Conservation (phyloP, 169 alveolate genomes). For the Babesia sp. region DNA sequence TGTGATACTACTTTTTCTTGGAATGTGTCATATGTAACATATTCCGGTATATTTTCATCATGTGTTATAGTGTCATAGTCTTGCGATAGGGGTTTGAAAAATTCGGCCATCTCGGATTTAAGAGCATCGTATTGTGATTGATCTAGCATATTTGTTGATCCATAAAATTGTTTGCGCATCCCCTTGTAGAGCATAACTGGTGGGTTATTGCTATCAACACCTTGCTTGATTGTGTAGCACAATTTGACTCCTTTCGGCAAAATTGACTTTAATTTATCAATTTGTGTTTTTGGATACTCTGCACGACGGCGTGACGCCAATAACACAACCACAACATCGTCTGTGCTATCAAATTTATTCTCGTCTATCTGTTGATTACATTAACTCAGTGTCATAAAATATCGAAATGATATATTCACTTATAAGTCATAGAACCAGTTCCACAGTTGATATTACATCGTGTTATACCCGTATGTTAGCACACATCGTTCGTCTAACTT, state of each 20-base stretch:
- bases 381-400: too few relatives aligned
- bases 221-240: constrained; percentile 57
- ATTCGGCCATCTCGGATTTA: constrained; percentile 21
- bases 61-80: constrained; percentile 19
- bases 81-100: constrained; percentile 60
- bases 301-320: neutral
- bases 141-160: constrained; percentile 17
- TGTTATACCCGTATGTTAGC: too few relatives aligned
- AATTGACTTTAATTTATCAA: constrained; percentile 31
- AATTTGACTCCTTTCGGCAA: constrained; percentile 42
- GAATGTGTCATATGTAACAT: constrained; percentile 47
- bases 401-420: too few relatives aligned
- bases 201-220: constrained; percentile 5
- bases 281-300: constrained; percentile 2
- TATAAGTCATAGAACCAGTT: too few relatives aligned
- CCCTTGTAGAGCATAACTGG: constrained; percentile 62
- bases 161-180: constrained; percentile 60
- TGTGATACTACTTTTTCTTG: constrained; percentile 33
- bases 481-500: too few relatives aligned
- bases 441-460: too few relatives aligned
- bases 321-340: constrained; percentile 53
- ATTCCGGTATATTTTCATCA: constrained; percentile 35
- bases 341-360: constrained; percentile 42
- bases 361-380: constrained; percentile 48
- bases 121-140: constrained; percentile 16